A percentile compares a stretch with the other conserved stretches of the same genome.
These are phyloP conservation scores for Penicilliopsis zonata DNA, from an alignment of 495 filamentous ascomycete genomes.

Conservation along the genomic window DNA sequence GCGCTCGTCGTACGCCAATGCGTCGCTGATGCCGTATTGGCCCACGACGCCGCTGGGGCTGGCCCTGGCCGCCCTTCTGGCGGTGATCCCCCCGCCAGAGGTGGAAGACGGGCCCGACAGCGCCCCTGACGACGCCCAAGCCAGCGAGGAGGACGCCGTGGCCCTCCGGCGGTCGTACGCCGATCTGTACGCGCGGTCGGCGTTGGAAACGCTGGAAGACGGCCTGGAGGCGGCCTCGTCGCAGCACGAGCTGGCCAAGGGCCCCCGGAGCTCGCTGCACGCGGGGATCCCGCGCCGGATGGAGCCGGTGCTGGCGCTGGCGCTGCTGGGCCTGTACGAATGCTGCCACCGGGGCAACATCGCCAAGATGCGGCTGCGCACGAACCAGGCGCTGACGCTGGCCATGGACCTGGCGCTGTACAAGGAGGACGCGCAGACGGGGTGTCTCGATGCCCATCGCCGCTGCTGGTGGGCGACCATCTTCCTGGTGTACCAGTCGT, in stretches of 20 bases:
- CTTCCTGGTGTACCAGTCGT: too few species aligned
- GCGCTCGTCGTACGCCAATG: constrained; percentile 4
- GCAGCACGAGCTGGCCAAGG: constrained; percentile 18
- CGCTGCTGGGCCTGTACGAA: constrained; percentile 39
- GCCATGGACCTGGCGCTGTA: constrained; percentile 34
- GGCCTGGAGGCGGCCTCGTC: constrained; percentile 35
- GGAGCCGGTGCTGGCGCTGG: constrained; percentile 36
- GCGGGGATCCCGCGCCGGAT: constrained; percentile 26
- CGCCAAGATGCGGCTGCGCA: constrained; percentile 35
- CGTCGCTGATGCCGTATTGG: constrained; percentile 12
- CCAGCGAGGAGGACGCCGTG: constrained; percentile 18
- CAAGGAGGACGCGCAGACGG: too few species aligned
- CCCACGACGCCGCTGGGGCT: constrained; percentile 34
- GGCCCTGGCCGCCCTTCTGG: constrained; percentile 36
- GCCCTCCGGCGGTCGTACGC: constrained; percentile 32
- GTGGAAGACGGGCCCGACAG: too few species aligned
- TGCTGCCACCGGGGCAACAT: constrained; percentile 41
- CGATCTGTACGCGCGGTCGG: constrained; percentile 35
- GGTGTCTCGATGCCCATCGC: too few species aligned
- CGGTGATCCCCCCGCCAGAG: constrained; percentile 35
- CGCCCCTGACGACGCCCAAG: constrained; percentile 20
- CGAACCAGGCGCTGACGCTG: constrained; percentile 30
- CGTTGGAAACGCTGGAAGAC: constrained; percentile 31
- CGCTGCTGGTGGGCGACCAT: too few species aligned
- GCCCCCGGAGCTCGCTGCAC: constrained; percentile 27